A percentile compares a stretch with the other conserved stretches of the same genome.
These are phyloP conservation scores for Acmispon strigosus DNA, from an alignment of 306 rosid genomes.

Conservation along the genomic window DNA sequence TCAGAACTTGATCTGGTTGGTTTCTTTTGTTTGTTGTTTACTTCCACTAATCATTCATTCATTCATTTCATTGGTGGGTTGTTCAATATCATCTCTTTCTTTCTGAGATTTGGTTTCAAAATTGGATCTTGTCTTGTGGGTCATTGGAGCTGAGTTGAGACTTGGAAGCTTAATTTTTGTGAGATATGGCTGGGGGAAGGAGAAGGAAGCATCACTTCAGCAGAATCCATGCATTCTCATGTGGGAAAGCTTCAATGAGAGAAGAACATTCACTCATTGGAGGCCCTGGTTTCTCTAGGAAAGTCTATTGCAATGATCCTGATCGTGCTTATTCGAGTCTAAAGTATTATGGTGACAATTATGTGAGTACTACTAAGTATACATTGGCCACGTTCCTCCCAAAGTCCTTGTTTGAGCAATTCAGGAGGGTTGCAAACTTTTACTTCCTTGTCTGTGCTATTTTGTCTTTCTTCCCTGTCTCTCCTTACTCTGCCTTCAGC, in stretches of 20 bases:
- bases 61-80: not conserved
- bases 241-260: slow-evolving; percentile 65
- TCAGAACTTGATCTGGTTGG: not conserved
- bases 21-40: not conserved
- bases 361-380: slow-evolving; percentile 79
- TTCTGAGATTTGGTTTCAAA: not conserved
- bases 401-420: slow-evolving; percentile 87
- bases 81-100: too few relatives aligned
- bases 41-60: not conserved
- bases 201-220: slow-evolving; percentile 61
- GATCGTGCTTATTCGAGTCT: slow-evolving; percentile 44
- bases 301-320: slow-evolving; percentile 66
- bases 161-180: not conserved
- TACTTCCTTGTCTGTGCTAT: slow-evolving; percentile 79
- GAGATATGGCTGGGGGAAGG: slow-evolving; percentile 50
- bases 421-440: slow-evolving; percentile 80
- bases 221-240: slow-evolving; percentile 72
- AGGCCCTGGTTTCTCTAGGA: slow-evolving; percentile 94
- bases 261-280: slow-evolving; percentile 80
- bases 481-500: slow-evolving; percentile 84
- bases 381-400: slow-evolving; percentile 80
- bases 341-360: slow-evolving; percentile 55
- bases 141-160: not conserved
- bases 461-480: slow-evolving; percentile 64
- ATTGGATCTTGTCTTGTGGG: not conserved